Base-by-base conservation (phyloP, 306 rosid genomes). In the Psophocarpus tetragonolobus region DNA sequence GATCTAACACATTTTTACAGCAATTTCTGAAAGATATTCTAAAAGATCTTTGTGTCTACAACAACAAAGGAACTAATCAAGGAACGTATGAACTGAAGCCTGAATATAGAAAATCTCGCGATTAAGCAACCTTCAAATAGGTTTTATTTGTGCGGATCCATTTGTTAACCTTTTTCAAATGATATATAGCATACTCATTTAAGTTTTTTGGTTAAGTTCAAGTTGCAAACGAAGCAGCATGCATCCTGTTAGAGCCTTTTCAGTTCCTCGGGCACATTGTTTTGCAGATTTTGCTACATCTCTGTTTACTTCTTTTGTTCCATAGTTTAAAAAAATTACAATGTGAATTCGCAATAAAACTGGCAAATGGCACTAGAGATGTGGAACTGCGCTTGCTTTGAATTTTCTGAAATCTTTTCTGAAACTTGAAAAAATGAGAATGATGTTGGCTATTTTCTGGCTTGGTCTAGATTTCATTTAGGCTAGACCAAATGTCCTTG, bases 41-140 rank as follows among this genome's bases (percentile, higher is more conserved):
- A 3, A 94, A 90, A 85, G 93, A 94, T 3, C 90, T 94, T 0
- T 90, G 96, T 79, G 84, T 89, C 81, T 92, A 94, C 92, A 92
- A 92, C 86, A 90, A 90, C 92, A 92, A 89, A 79, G 98, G 98
- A 83, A 73, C 87, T 73, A 88, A 89, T 79, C 97, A 90, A 85
- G 98, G 97, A 63, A 87, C 96, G 4, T 94, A 94, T 71, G 96
- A 92, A 83, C 89, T 94, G 90, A 94, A 90, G 85, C 98, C 96
- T 0, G 97, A 94, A 80, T 94, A 94, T 88, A 81, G 91, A 87
- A 87, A 85, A 85, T 73, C 88, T 38, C 61, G 77, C 8, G 91
- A 81, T 63, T 90, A 88, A 66, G 66, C 85, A 60, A 38, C 73
- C 29, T 71, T 77, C 27, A 27, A 80, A 47, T 79, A 60, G 77